Percentiles rank a stretch among this genome's conserved stretches.
Conservation (phyloP, 768 basidiomycete genomes). For the Boletus subcaerulescens region DNA sequence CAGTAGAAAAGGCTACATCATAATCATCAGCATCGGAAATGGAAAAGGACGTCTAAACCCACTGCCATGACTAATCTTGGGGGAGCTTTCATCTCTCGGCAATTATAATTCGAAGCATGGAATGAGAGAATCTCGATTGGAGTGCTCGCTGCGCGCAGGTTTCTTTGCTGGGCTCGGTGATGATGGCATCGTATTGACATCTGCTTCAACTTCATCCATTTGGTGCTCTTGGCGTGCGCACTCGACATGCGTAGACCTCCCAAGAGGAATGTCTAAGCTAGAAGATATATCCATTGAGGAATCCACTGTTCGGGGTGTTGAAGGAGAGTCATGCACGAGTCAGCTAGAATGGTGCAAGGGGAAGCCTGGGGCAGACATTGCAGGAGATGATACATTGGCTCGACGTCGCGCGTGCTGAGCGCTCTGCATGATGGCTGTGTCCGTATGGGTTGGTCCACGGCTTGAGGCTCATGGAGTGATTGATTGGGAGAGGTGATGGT, state of each 20-base stretch:
- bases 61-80: slow-evolving; percentile 17
- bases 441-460: slow-evolving; percentile 52
- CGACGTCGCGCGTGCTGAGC: slow-evolving; percentile 33
- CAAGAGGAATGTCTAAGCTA: slow-evolving; percentile 8
- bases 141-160: slow-evolving; percentile 10
- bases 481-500: slow-evolving; percentile 26
- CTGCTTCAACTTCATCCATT: slow-evolving; percentile 35
- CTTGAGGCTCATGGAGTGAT: slow-evolving; percentile 63
- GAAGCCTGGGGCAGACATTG: slow-evolving; percentile 37
- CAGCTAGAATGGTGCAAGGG: slow-evolving; percentile 25
- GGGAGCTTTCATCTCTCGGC: slow-evolving; percentile 20
- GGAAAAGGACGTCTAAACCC: neutral
- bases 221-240: slow-evolving; percentile 27
- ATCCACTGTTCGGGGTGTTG: slow-evolving; percentile 19
- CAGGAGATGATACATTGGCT: slow-evolving; percentile 30
- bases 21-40: too few species aligned
- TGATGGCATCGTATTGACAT: slow-evolving; percentile 45
- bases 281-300: slow-evolving; percentile 24
- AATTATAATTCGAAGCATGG: slow-evolving; percentile 32
- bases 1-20: too few species aligned
- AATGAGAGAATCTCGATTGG: slow-evolving; percentile 31
- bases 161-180: slow-evolving; percentile 46
- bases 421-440: slow-evolving; percentile 58
- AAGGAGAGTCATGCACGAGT: slow-evolving; percentile 6
- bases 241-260: slow-evolving; percentile 27